Conservation (phyloP, 352 stramenopile species). For the Pythium periplocum region DNA sequence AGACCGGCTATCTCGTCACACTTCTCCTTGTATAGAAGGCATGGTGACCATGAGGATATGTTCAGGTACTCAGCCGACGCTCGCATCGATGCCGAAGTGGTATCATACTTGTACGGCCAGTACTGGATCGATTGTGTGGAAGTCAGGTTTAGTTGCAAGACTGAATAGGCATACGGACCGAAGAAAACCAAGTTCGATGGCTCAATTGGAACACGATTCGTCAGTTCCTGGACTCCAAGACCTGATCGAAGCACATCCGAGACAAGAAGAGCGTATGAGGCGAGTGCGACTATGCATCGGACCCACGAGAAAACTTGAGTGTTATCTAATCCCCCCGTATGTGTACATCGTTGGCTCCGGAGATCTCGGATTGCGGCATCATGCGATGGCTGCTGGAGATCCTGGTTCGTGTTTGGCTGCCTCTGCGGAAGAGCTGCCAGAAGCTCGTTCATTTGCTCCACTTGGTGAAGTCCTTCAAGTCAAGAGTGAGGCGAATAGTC, state of each 20-base stretch:
- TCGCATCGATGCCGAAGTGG: not conserved
- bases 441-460: too few species aligned
- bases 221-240: not conserved
- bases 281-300: constrained; percentile 1
- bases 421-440: too few species aligned
- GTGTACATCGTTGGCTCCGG: too few species aligned
- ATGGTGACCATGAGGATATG: not conserved
- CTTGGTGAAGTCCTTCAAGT: too few species aligned
- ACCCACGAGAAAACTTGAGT: constrained; percentile 3
- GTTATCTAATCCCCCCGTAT: too few species aligned
- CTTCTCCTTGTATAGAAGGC: not conserved
- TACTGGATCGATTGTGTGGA: not conserved
- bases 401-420: too few species aligned
- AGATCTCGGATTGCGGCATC: too few species aligned
- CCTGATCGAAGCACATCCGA: constrained; percentile 8
- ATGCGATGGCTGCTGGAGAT: too few species aligned
- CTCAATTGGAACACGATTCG: not conserved
- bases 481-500: too few species aligned
- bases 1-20: not conserved
- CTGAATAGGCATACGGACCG: not conserved
- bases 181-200: not conserved
- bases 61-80: not conserved
- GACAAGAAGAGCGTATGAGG: constrained; percentile 7
- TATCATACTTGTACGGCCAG: constrained; percentile 7
- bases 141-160: not conserved